Conservation (phyloP, 768 basidiomycete genomes). For the Hygrophorus pudorinus region DNA sequence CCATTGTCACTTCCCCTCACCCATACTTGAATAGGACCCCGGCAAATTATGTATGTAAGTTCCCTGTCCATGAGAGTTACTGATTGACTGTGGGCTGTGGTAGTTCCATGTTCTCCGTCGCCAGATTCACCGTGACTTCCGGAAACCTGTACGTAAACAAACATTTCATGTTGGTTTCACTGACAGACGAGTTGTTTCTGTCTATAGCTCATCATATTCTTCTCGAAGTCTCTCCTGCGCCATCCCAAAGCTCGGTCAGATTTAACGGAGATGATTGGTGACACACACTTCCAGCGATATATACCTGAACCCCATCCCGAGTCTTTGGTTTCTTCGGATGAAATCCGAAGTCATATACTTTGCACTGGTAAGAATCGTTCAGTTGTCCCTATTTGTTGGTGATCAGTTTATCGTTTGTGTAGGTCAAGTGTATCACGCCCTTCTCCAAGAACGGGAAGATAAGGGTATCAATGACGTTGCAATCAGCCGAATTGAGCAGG, state of each 20-base stretch:
- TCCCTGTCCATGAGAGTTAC: conserved; percentile 7
- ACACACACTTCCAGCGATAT: conserved; percentile 90
- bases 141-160: conserved; percentile 66
- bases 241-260: conserved; percentile 87
- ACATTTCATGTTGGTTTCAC: not conserved
- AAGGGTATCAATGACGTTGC: conserved; percentile 88
- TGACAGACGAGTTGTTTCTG: not conserved
- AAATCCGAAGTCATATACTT: conserved; percentile 86
- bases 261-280: conserved; percentile 80
- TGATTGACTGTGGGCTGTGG: not conserved
- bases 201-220: conserved; percentile 79
- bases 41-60: conserved; percentile 65
- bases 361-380: conserved; percentile 49
- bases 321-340: conserved; percentile 63
- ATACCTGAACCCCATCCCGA: conserved; percentile 76
- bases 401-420: conserved; percentile 2
- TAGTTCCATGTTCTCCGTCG: conserved; percentile 96
- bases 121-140: conserved; percentile 95
- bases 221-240: conserved; percentile 92
- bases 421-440: conserved; percentile 92
- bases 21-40: conserved; percentile 53
- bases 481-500: conserved; percentile 89
- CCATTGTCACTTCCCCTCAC: not conserved
- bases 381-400: conserved; percentile 1
- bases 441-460: conserved; percentile 85